These are phyloP conservation scores for Aspergillus kassunensis DNA, from an alignment of 495 filamentous ascomycete species.

Conservation along the genomic window DNA sequence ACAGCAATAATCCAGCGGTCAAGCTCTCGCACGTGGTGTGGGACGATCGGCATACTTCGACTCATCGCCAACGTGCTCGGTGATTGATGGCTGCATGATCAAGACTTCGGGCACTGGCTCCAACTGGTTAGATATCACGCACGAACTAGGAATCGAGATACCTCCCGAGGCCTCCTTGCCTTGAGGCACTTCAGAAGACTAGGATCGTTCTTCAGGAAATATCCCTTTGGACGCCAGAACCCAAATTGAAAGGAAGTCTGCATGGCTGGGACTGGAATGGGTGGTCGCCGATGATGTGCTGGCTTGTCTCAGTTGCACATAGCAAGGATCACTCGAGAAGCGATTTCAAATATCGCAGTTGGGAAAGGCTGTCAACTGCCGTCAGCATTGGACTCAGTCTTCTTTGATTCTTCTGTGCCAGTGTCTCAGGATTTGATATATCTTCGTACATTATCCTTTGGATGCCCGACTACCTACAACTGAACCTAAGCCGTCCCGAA, in stretches of 20 bases:
- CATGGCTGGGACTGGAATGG: neutral
- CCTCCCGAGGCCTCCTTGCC: neutral
- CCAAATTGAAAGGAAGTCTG: neutral
- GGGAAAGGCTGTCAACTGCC: neutral
- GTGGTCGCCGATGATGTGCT: neutral
- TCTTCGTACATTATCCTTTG: neutral
- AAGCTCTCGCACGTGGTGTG: constrained; percentile 34
- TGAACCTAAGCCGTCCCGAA: constrained; percentile 22
- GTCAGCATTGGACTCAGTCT: neutral
- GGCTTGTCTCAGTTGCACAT: constrained; percentile 1
- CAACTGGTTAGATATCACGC: neutral
- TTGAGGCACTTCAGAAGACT: no score
- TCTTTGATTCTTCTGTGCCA: neutral
- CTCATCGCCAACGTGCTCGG: constrained; percentile 8
- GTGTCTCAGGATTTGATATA: neutral
- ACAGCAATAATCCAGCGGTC: constrained; percentile 21
- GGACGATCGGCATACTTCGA: constrained; percentile 21
- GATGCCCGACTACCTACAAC: neutral
- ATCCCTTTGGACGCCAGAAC: neutral
- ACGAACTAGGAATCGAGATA: neutral
- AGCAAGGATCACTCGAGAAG: neutral
- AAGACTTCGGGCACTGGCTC: neutral
- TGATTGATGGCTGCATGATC: constrained; percentile 3
- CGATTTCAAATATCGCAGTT: constrained; percentile 1
- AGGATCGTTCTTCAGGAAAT: no score